Base-by-base conservation (phyloP, 1,139 yeast species). In the Eremothecium coryli region DNA sequence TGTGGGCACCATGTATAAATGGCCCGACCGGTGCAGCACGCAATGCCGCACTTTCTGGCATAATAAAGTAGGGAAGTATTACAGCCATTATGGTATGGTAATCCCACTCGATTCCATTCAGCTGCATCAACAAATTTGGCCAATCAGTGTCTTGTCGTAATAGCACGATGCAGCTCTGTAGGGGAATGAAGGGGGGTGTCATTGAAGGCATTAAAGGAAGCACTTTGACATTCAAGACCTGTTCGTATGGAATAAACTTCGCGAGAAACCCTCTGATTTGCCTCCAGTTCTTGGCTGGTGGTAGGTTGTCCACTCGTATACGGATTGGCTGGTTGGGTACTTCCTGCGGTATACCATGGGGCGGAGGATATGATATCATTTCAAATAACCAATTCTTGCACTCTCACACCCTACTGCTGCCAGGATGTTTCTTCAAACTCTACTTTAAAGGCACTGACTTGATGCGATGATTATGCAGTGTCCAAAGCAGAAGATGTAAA, bases 201-300 rank as follows among this genome's bases (percentile, higher is more conserved):
- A 50, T 44, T 5, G 56, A 46, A 6, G 58, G 45, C 43, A 52
- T 43, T 14, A 54, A 42, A 5, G 60, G 59, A 15, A 54, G 37
- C 33, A 56, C 33, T 38, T 48, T 53, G 15, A 54, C 54, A 31
- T 52, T 47, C 15, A 52, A 25, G 15, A 56, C 44, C 36, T 45
- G 46, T 9, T 49, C 43, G 36, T 49, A 52, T 32, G 50, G 56
- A 20, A 56, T 44, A 23, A 54, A 49, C 5, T 56, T 53, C 23
- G 58, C 56, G 5, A 56, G 45, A 26, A 54, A 38, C 36, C 54
- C 52, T 33, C 48, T 50, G 12, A 56, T 46, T 33, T 56, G 56
- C 30, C 49, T 49, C 60, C 60, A 54, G 20, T 45, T 45, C 39
- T 56, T 54, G 13, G 52, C 53, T 22, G 56, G 57, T 23, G 60